phyloP scores from a whole-genome alignment of 805 yeast genomes.

The Saturnispora sanitii region DNA sequence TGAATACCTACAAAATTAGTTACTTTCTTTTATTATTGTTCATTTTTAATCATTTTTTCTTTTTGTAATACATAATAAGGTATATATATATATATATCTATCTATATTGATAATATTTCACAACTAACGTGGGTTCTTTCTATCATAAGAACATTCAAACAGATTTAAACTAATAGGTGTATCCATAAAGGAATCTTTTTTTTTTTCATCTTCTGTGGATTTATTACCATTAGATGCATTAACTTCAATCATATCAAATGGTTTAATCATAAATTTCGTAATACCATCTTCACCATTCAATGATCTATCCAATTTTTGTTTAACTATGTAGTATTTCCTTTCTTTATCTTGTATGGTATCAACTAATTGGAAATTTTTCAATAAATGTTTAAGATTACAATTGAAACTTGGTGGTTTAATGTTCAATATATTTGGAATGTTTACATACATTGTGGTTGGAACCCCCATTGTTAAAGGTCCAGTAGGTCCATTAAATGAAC shows the following conservation, averaged over 20 bases:
- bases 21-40: too few relatives aligned
- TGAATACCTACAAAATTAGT: too few relatives aligned
- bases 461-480: not conserved
- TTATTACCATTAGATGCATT: too few relatives aligned
- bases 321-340: constrained; percentile 15
- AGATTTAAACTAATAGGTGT: constrained; percentile 42
- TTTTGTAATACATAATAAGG: too few relatives aligned
- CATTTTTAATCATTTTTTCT: too few relatives aligned
- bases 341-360: constrained; percentile 21
- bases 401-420: constrained; percentile 27
- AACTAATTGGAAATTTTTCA: constrained; percentile 17
- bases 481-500: not conserved
- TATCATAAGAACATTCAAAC: constrained; percentile 43
- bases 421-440: constrained; percentile 18
- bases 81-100: too few relatives aligned
- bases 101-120: too few relatives aligned
- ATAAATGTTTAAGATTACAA: constrained; percentile 22
- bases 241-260: constrained; percentile 54
- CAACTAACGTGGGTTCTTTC: constrained; percentile 33
- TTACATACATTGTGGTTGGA: constrained; percentile 6
- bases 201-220: constrained; percentile 36
- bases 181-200: too few relatives aligned
- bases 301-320: constrained; percentile 16
- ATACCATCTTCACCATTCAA: constrained; percentile 15
- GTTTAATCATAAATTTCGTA: constrained; percentile 32